These are phyloP conservation scores for Ceratocystis cacaofunesta DNA, from an alignment of 2,329 filamentous ascomycete genomes.

Conservation along the genomic window DNA sequence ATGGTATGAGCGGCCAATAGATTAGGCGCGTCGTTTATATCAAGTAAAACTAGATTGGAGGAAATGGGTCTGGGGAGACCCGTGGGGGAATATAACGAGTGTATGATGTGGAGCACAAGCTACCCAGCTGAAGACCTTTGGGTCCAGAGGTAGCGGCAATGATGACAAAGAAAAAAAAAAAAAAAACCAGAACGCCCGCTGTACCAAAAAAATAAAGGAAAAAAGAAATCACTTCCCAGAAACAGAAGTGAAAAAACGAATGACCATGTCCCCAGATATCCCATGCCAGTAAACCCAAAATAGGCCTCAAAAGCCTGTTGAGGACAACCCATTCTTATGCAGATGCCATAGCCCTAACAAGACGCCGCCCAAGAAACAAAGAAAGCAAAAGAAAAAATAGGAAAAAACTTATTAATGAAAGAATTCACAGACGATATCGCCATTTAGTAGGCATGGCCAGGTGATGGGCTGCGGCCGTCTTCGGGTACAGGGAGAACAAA, in stretches of 20 bases:
- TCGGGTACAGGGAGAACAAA: background rate
- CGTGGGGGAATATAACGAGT: background rate
- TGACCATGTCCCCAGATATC: background rate
- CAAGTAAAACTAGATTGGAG: background rate
- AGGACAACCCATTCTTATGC: background rate
- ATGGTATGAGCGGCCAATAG: background rate
- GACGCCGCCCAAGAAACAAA: slow-evolving; percentile 5
- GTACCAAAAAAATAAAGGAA: background rate
- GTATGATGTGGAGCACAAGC: background rate
- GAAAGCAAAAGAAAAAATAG: background rate
- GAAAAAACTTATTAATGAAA: background rate
- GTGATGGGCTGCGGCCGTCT: slow-evolving; percentile 2
- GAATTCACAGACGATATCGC: background rate
- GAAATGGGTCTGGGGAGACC: background rate
- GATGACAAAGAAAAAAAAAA: slow-evolving; percentile 5
- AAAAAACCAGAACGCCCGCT: slow-evolving; percentile 5
- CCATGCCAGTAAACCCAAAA: background rate
- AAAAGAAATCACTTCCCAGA: background rate
- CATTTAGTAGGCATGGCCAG: slow-evolving; percentile 10
- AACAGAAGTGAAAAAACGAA: background rate
- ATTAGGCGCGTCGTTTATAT: background rate
- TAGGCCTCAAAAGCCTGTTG: background rate
- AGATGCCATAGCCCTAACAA: background rate
- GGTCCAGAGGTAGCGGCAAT: background rate
- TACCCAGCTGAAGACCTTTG: background rate